Conservation (phyloP, 176 grass and related monocot species). For the Avena insularis region DNA sequence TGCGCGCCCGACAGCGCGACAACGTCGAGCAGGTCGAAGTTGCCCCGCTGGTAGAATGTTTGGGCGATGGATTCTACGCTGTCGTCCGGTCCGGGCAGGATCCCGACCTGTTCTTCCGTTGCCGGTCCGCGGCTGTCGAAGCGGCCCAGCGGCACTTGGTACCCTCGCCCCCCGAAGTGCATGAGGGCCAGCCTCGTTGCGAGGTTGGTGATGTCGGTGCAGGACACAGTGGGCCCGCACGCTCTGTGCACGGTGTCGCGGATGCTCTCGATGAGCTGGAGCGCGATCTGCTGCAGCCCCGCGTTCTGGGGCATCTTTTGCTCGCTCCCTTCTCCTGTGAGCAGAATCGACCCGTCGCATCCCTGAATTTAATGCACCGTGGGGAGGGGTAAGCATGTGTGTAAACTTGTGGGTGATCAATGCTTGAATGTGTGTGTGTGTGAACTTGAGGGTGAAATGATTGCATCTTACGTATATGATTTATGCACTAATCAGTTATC, state of each 20-base stretch:
- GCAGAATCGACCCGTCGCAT: constrained; percentile 53
- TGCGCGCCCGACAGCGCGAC: constrained; percentile 44
- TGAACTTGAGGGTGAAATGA: too few species aligned
- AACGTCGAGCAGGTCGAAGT: constrained; percentile 21
- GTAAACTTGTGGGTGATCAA: too few species aligned
- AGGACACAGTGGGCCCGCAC: constrained; percentile 52
- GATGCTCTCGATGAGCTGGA: constrained; percentile 42
- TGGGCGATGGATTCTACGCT: neutral
- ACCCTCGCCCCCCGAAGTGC: constrained; percentile 28
- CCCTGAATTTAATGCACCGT: constrained; percentile 12
- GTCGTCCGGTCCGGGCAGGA: neutral
- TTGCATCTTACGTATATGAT: too few species aligned
- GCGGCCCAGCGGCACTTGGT: constrained; percentile 46
- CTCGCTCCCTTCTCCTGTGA: constrained; percentile 33
- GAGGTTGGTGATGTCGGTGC: constrained; percentile 53
- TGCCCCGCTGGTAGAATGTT: neutral
- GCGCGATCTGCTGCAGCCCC: constrained; percentile 25
- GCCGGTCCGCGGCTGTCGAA: constrained; percentile 36
- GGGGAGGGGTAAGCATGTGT: neutral
- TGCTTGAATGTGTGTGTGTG: neutral
- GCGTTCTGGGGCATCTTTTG: neutral
- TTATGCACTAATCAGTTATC: too few species aligned
- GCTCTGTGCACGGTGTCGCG: constrained; percentile 5
- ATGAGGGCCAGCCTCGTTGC: constrained; percentile 46
- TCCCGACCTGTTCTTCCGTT: neutral